Conservation (phyloP, 192 early-diverging fungal species). For the Geranomyces variabilis region DNA sequence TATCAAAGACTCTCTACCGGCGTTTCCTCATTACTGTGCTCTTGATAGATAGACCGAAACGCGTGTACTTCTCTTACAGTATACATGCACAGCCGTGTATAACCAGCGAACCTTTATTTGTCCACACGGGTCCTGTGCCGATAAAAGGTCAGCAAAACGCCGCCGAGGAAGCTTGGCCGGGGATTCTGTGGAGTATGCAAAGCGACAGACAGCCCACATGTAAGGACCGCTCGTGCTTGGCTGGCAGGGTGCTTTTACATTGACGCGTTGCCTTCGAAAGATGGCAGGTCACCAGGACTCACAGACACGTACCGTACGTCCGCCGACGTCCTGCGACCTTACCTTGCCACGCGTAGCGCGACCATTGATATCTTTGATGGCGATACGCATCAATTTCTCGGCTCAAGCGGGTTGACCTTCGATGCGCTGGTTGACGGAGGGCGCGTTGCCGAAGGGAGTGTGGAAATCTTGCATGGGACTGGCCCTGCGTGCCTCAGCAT, state of each 20-base stretch:
- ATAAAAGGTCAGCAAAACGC: not conserved
- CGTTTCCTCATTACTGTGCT: not conserved
- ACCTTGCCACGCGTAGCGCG: not conserved
- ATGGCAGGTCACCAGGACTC: constrained; percentile 31
- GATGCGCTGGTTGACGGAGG: not conserved
- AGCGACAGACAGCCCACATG: constrained; percentile 28
- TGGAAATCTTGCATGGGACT: constrained; percentile 2
- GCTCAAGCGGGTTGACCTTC: not conserved
- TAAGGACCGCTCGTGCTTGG: constrained; percentile 1
- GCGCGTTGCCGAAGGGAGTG: not conserved
- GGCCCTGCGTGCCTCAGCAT: constrained; percentile 17
- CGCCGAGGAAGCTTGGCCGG: constrained; percentile 41
- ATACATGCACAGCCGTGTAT: constrained; percentile 8
- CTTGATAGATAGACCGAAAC: not conserved
- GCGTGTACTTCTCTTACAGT: constrained; percentile 7
- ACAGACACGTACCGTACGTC: constrained; percentile 8
- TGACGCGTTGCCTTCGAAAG: not conserved
- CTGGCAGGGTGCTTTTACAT: not conserved
- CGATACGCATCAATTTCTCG: constrained; percentile 11
- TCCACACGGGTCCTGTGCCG: constrained; percentile 7
- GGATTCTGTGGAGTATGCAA: constrained; percentile 35
- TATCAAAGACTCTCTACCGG: too few species aligned
- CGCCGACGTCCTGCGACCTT: not conserved
- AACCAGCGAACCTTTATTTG: not conserved
- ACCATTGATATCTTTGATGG: constrained; percentile 7